These are phyloP conservation scores for Fusarium sp. DNA, from an alignment of 2,329 filamentous ascomycete species.

Conservation along the genomic window DNA sequence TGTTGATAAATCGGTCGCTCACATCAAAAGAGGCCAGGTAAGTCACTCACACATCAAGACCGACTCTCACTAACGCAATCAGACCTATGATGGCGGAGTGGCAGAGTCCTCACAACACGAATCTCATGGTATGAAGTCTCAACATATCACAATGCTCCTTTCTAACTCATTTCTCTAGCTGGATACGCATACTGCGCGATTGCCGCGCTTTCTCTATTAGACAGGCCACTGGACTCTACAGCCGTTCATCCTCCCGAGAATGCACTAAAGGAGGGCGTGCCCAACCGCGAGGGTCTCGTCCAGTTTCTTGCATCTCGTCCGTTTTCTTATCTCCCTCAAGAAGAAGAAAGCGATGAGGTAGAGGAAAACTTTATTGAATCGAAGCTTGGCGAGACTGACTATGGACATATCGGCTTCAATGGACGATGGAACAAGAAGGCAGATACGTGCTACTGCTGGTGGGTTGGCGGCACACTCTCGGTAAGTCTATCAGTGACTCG, in stretches of 20 bases:
- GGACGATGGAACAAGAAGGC: slow-evolving; percentile 90
- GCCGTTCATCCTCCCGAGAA: slow-evolving; percentile 26
- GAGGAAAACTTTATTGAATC: slow-evolving; percentile 54
- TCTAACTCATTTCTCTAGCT: slow-evolving; percentile 59
- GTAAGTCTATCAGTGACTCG: slow-evolving; percentile 45
- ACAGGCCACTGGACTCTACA: slow-evolving; percentile 61
- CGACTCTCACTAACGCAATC: slow-evolving; percentile 22
- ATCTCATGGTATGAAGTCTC: slow-evolving; percentile 73
- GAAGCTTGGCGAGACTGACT: slow-evolving; percentile 49
- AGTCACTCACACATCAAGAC: neutral
- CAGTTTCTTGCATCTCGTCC: slow-evolving; percentile 74
- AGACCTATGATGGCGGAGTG: slow-evolving; percentile 88
- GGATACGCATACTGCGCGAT: slow-evolving; percentile 93
- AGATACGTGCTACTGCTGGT: slow-evolving; percentile 97
- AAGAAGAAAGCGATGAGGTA: slow-evolving; percentile 59
- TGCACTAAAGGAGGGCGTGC: slow-evolving; percentile 52
- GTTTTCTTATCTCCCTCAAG: slow-evolving; percentile 65
- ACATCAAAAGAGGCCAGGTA: slow-evolving; percentile 74
- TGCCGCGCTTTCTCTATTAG: slow-evolving; percentile 79
- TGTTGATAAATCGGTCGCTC: slow-evolving; percentile 73
- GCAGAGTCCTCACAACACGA: slow-evolving; percentile 82
- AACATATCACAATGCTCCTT: neutral
- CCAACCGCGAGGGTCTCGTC: slow-evolving; percentile 48
- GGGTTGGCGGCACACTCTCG: slow-evolving; percentile 76
- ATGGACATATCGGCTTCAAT: slow-evolving; percentile 79